Percentiles rank a stretch among this genome's conserved stretches.
These are phyloP conservation scores for Arctostaphylos glauca DNA, from an alignment of 148 eudicot species.

Conservation along the genomic window DNA sequence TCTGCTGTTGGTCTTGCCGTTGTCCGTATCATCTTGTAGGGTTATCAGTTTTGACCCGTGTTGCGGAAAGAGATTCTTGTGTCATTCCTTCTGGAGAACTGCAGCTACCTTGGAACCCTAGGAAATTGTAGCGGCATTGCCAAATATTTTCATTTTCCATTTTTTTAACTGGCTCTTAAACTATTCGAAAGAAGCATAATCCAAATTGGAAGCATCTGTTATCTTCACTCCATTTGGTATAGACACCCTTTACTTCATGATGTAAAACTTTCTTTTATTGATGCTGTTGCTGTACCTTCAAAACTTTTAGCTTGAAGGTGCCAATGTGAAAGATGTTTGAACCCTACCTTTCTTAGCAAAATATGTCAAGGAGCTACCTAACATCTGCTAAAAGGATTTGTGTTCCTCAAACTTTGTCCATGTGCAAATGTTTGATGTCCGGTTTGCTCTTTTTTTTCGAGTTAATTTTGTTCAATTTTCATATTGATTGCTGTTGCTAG, in stretches of 20 bases:
- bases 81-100: background rate
- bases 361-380: background rate
- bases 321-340: background rate
- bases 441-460: background rate
- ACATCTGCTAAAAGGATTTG: background rate
- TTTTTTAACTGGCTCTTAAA: no score
- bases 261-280: background rate
- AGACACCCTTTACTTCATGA: constrained; percentile 1
- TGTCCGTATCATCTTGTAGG: constrained; percentile 45
- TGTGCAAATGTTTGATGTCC: background rate
- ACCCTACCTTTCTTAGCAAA: background rate
- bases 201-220: background rate
- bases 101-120: background rate
- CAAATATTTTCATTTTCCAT: background rate
- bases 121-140: constrained; percentile 20
- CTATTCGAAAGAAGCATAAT: constrained; percentile 3
- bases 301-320: constrained; percentile 18
- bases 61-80: background rate
- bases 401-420: background rate
- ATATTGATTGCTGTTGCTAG: background rate
- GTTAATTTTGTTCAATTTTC: background rate
- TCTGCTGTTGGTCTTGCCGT: constrained; percentile 65
- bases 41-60: background rate
- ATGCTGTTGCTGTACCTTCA: background rate
- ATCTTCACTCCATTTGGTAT: background rate